Percentiles rank a stretch among this genome's conserved stretches.
These are phyloP conservation scores for Hypoxylon sp. DNA, from an alignment of 2,329 filamentous ascomycete genomes.

Conservation along the genomic window DNA sequence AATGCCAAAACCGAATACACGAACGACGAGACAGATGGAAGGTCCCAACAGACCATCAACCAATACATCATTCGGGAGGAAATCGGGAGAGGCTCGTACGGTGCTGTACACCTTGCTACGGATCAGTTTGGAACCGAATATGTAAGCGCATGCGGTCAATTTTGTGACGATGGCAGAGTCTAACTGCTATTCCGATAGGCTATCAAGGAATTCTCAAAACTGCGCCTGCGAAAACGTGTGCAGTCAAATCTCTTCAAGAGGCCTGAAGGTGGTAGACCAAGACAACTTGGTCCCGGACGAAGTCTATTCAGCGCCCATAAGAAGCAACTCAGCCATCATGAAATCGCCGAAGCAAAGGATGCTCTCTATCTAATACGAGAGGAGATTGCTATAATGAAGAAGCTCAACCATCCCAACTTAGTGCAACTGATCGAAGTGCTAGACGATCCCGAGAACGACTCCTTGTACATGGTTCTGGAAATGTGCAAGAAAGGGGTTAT, in stretches of 20 bases:
- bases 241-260: slow-evolving; percentile 84
- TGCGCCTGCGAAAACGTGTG: slow-evolving; percentile 86
- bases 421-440: slow-evolving; percentile 93
- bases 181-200: slow-evolving; percentile 68
- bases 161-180: not conserved
- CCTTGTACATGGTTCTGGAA: slow-evolving; percentile 97
- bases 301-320: slow-evolving; percentile 48
- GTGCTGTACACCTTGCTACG: slow-evolving; percentile 88
- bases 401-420: slow-evolving; percentile 94
- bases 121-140: slow-evolving; percentile 95
- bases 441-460: slow-evolving; percentile 95
- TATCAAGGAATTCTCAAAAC: slow-evolving; percentile 97
- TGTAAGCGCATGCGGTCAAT: slow-evolving; percentile 66
- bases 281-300: slow-evolving; percentile 49
- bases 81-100: slow-evolving; percentile 96
- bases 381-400: slow-evolving; percentile 99
- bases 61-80: slow-evolving; percentile 95
- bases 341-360: slow-evolving; percentile 73
- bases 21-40: slow-evolving; percentile 86
- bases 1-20: slow-evolving; percentile 89
- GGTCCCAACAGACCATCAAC: slow-evolving; percentile 85
- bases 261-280: slow-evolving; percentile 61
- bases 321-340: slow-evolving; percentile 56
- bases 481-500: slow-evolving; percentile 99
- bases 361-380: slow-evolving; percentile 90